Evolutionary conservation across 2,329 filamentous ascomycete genomes (phyloP).

Genomic region (Aschersonia sp.): DNA sequence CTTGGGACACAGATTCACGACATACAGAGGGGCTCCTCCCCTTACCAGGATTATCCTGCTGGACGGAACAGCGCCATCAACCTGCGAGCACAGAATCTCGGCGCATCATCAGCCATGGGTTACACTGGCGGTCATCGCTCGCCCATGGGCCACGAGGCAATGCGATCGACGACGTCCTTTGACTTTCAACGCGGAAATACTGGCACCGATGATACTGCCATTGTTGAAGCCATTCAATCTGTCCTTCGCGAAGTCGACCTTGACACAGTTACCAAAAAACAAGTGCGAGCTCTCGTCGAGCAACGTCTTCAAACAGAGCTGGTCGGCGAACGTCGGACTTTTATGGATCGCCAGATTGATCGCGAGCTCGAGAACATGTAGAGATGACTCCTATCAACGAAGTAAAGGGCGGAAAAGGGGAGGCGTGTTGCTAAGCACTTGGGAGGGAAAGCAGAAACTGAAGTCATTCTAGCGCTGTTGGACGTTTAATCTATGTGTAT

Average conservation of each 20-base stretch:
- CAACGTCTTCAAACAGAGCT: conserved; percentile 86
- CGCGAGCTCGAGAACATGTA: conserved; percentile 88
- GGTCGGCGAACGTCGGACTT: conserved; percentile 69
- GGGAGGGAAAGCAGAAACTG: not conserved
- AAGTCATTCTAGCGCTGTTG: not conserved
- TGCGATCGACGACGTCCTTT: conserved; percentile 38
- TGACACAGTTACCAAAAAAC: conserved; percentile 97
- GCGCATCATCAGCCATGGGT: conserved; percentile 32
- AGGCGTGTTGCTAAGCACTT: not conserved
- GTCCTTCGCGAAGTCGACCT: conserved; percentile 82
- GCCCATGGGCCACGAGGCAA: conserved; percentile 28
- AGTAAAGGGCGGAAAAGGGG: not conserved
- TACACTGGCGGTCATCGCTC: conserved; percentile 31
- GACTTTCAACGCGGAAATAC: conserved; percentile 44
- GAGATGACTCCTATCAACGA: conserved; percentile 4
- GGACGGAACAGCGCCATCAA: conserved; percentile 48
- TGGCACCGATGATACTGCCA: conserved; percentile 65
- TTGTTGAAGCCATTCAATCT: conserved; percentile 69
- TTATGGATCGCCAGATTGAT: conserved; percentile 89
- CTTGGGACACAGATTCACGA: conserved; percentile 33
- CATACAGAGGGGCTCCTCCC: conserved; percentile 35
- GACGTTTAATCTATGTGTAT: not conserved
- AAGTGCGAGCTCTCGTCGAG: conserved; percentile 80
- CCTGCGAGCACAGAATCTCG: conserved; percentile 30
- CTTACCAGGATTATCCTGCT: conserved; percentile 40